Conservation (phyloP, 305 asterid species). For the Nicotiana rustica region DNA sequence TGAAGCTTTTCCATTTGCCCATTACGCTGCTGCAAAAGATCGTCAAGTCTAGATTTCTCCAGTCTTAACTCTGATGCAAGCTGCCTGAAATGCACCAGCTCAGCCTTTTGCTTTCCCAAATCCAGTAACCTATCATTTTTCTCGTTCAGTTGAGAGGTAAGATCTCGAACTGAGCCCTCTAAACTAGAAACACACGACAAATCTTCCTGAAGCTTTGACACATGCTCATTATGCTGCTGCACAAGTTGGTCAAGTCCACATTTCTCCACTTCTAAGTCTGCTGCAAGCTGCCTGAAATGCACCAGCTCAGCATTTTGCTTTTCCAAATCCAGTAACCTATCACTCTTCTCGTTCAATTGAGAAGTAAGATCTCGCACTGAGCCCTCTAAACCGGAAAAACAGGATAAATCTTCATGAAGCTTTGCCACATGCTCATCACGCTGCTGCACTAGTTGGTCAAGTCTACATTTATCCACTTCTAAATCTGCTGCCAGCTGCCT, state of each 20-base stretch:
- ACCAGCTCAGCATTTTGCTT: conserved; percentile 55
- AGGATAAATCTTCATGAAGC: conserved; percentile 51
- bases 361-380: conserved; percentile 60
- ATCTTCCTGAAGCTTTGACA: conserved; percentile 50
- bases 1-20: conserved; percentile 56
- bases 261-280: conserved; percentile 17
- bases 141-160: conserved; percentile 26
- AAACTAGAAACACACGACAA: conserved; percentile 49
- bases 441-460: conserved; percentile 56
- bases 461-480: conserved; percentile 72
- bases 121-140: conserved; percentile 31
- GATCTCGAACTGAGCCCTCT: conserved; percentile 28
- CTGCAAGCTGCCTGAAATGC: conserved; percentile 18
- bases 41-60: conserved; percentile 70
- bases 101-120: conserved; percentile 40
- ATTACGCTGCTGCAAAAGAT: conserved; percentile 56
- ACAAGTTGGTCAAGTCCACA: neutral
- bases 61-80: conserved; percentile 60
- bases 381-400: conserved; percentile 60
- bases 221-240: conserved; percentile 27
- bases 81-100: conserved; percentile 57
- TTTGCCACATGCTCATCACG: conserved; percentile 54
- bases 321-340: conserved; percentile 49
- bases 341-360: conserved; percentile 51
- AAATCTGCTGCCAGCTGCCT: conserved; percentile 63